phyloP scores from a whole-genome alignment of 2,329 filamentous ascomycete species.

The Coniosporium tulheliwenetii region DNA sequence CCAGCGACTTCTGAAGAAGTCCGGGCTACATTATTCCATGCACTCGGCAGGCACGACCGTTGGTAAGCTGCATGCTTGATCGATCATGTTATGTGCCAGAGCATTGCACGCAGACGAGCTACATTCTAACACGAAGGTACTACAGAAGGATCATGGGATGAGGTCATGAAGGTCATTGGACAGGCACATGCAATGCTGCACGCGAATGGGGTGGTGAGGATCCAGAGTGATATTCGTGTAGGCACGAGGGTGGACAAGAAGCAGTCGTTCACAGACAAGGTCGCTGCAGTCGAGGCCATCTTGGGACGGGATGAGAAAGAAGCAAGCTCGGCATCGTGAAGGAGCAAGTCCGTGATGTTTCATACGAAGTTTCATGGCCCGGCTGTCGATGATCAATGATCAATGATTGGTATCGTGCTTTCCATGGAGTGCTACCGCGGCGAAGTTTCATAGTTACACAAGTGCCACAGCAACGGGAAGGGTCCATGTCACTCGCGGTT shows the following conservation, averaged over 20 bases:
- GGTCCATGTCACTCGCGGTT: too few relatives aligned
- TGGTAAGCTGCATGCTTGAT: conserved; percentile 38
- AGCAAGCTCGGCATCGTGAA: too few relatives aligned
- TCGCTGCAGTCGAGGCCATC: conserved; percentile 42
- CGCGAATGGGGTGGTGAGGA: conserved; percentile 57
- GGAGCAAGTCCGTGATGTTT: too few relatives aligned
- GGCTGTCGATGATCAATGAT: too few relatives aligned
- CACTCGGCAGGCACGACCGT: conserved; percentile 89
- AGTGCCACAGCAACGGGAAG: too few relatives aligned
- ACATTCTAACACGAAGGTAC: conserved; percentile 1
- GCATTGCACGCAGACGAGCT: not conserved
- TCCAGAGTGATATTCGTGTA: conserved; percentile 79
- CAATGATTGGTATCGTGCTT: too few relatives aligned
- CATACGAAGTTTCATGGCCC: too few relatives aligned
- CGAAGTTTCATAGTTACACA: too few relatives aligned
- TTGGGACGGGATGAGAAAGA: conserved; percentile 20
- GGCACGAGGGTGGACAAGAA: conserved; percentile 78
- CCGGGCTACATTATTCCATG: conserved; percentile 72
- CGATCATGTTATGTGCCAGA: too few relatives aligned
- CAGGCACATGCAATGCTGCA: conserved; percentile 71
- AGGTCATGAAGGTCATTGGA: conserved; percentile 73
- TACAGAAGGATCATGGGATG: conserved; percentile 79
- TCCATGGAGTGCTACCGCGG: too few relatives aligned
- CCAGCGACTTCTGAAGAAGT: conserved; percentile 67
- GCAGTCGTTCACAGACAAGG: conserved; percentile 70